phyloP scores from a whole-genome alignment of 2,329 filamentous ascomycete genomes.

The Rhytidhysteron rufulum region DNA sequence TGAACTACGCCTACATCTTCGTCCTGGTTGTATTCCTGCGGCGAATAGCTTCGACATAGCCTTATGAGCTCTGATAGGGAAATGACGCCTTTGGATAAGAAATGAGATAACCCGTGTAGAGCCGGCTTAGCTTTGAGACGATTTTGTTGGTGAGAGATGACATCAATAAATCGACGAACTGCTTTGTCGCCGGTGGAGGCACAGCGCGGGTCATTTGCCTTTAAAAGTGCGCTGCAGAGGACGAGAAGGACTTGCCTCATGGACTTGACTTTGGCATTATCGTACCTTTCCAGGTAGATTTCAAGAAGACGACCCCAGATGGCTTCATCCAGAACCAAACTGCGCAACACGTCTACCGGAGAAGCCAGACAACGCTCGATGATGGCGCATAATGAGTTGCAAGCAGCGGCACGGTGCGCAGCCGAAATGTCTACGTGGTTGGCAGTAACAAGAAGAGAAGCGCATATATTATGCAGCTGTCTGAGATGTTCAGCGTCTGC shows the following conservation, averaged over 20 bases:
- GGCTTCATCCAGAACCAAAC: constrained; percentile 28
- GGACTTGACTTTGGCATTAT: constrained; percentile 45
- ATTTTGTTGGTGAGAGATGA: constrained; percentile 58
- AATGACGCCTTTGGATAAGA: constrained; percentile 60
- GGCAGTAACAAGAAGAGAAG: constrained; percentile 30
- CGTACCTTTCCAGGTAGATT: constrained; percentile 41
- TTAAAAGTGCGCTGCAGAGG: constrained; percentile 34
- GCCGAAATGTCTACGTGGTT: constrained; percentile 25
- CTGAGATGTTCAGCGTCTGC: not conserved
- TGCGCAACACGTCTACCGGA: constrained; percentile 18
- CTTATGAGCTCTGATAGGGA: constrained; percentile 34
- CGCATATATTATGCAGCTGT: constrained; percentile 14
- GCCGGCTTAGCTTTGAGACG: constrained; percentile 66
- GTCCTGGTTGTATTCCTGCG: constrained; percentile 5
- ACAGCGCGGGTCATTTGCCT: constrained; percentile 18
- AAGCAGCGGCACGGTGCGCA: constrained; percentile 44
- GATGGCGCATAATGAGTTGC: constrained; percentile 44
- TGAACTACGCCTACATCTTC: constrained; percentile 8
- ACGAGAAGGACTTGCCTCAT: constrained; percentile 43
- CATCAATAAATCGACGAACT: constrained; percentile 48
- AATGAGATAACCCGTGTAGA: constrained; percentile 63
- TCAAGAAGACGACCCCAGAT: constrained; percentile 38
- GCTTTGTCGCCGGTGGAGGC: constrained; percentile 22
- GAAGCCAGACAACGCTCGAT: constrained; percentile 38
- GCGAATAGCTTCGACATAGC: constrained; percentile 29